Base-by-base conservation (phyloP, 1,139 yeast genomes). In the Sugiyamaella japonica region DNA sequence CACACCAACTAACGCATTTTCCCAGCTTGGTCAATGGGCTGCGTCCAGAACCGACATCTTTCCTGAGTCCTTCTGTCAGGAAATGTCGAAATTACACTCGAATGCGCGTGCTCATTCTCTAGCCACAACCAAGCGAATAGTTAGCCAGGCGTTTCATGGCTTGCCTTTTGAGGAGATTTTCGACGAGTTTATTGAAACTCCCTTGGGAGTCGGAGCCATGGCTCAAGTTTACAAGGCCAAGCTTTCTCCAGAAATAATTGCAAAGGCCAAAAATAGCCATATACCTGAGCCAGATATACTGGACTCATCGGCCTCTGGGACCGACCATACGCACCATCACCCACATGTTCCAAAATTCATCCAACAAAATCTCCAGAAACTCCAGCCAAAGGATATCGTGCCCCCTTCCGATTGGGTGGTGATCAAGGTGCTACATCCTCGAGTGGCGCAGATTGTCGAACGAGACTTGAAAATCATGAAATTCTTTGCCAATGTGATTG, bases 1-100 rank as follows among this genome's bases (percentile, higher is more conserved):
- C 38, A 16, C 20, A n/a, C n/a, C n/a, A 47, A 48, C 50, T 51
- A 48, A 46, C 50, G 13, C 45, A 34, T 34, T 34, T 40, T 48
- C 44, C 16, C 54, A 66, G 70, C 78, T 93, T 59, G 99, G 98
- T 3, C 99, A 95, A 75, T 93, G 99, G 99, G 99, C 99, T 0
- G 98, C 98, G 2, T 87, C 97, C n/a, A 80, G 99, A 72, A 88
- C 96, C 0, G 99, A 93, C 70, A 87, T 93, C 41, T 91, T 93
- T 71, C 86, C 97, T 1, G 76, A 75, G 52, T 89, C 81, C 48
- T 73, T 93, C 71, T 93, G 99, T 70, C 81, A 81, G 23, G 93
- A 88, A 66, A 73, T 93, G 64, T 82, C 89, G 2, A 74, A 81
- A 37, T 74, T 93, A 54, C 99, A 93, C 69, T 88, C 97, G 12